Base-by-base conservation (phyloP, 331 rosid genomes). In the Spiraea crenata region DNA sequence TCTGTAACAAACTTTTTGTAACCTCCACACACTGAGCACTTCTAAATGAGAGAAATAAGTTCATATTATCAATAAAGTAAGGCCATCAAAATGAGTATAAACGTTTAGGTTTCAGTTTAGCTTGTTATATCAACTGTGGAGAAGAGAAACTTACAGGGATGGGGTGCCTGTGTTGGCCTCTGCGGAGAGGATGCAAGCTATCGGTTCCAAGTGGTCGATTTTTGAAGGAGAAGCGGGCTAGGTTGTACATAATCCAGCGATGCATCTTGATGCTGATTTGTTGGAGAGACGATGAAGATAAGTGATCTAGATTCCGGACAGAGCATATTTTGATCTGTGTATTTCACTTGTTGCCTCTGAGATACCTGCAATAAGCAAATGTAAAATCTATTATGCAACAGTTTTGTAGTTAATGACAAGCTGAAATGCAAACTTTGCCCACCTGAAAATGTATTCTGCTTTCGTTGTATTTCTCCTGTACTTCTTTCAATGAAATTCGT, bases 141-240 rank as follows among this genome's bases (percentile, higher is more conserved):
- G 60, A 19, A 37, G 75, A 63, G 44, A 57, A 25, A 50, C 51
- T 17, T 34, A 38, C 19, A 39, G 20, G 51, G 62, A 81, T 69
- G 80, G 78, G 82, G 66, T 72, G 83, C 16, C 41, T 75, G 47
- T 69, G 59, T 25, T 55, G 69, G 20, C 66, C 67, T 45, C 56
- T 8, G 44, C 13, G 11, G 46, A 54, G 72, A 40, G 16, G 71
- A 19, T 47, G 74, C 77, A 74, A 72, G 67, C 67, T 15, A 66
- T 38, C 7, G 6, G 61, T 6, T 39, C 65, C 76, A 61, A 78
- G 55, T 51, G 74, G 73, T n/a, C 49, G 46, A 46, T 63, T 40
- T 45, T 71, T 69, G 76, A 70, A 74, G 62, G 84, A 78, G 76
- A 79, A 82, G 81, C 60, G 62, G 41, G 74, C 88, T 14, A 81